Conservation (phyloP, 371 early-diverging fungal genomes). For the Mortierella sp. region DNA sequence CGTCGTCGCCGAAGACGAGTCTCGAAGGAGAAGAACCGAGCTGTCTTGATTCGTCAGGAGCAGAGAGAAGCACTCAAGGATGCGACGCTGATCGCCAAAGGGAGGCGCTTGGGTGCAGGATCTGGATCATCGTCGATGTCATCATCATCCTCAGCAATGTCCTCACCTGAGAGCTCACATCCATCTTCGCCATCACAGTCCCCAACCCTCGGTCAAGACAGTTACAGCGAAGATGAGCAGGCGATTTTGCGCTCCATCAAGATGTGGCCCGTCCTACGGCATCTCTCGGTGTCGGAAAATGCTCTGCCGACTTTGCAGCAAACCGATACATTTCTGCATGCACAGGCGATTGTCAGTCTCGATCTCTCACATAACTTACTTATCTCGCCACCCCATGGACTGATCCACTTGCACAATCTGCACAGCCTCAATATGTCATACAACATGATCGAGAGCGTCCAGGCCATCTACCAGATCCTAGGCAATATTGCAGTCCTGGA, state of each 20-base stretch:
- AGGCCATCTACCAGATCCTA: conserved; percentile 69
- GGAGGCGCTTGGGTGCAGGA: conserved; percentile 20
- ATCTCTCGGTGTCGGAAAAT: conserved; percentile 67
- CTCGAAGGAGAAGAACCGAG: conserved; percentile 41
- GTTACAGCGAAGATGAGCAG: conserved; percentile 12
- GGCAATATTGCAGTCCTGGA: conserved; percentile 74
- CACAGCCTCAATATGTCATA: conserved; percentile 70
- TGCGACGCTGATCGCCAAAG: conserved; percentile 8
- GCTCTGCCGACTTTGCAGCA: conserved; percentile 63
- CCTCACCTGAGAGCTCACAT: conserved; percentile 17
- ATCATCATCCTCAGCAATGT: conserved; percentile 7
- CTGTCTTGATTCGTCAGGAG: conserved; percentile 33
- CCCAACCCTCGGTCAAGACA: conserved; percentile 1
- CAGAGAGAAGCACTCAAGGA: conserved; percentile 46
- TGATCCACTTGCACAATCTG: conserved; percentile 67
- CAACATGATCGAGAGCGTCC: conserved; percentile 71
- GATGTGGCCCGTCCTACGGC: conserved; percentile 61
- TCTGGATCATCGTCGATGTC: conserved; percentile 17
- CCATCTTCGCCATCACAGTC: conserved; percentile 22
- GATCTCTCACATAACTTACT: conserved; percentile 74
- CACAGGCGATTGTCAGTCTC: conserved; percentile 64
- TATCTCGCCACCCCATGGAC: conserved; percentile 65
- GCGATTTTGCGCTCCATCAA: conserved; percentile 30
- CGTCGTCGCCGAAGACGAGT: conserved; percentile 48
- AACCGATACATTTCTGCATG: conserved; percentile 55